phyloP scores from a whole-genome alignment of 306 rosid genomes.

The Crataegus laevigata region DNA sequence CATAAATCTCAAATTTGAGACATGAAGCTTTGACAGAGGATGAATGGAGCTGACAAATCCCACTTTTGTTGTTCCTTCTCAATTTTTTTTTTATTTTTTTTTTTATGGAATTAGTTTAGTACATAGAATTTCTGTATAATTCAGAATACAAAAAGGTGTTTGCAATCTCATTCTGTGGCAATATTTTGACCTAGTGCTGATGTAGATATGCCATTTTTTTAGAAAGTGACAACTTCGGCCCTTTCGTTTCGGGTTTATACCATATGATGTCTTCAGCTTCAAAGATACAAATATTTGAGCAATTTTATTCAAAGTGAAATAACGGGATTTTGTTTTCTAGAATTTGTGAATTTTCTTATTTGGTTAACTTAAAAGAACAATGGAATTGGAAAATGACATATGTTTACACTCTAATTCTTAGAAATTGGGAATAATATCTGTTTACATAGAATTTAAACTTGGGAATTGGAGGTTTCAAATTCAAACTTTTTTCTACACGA shows the following conservation, averaged over 20 bases:
- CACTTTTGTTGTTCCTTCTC: neutral
- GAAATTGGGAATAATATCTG: too few species aligned
- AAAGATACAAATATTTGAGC: neutral
- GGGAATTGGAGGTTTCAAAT: too few species aligned
- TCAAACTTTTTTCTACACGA: too few species aligned
- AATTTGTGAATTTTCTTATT: too few species aligned
- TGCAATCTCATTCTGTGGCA: neutral
- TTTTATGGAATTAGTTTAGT: neutral
- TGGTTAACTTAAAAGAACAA: too few species aligned
- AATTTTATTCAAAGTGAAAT: neutral
- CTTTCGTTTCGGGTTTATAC: neutral
- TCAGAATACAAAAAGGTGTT: neutral
- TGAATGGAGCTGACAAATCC: constrained; percentile 1
- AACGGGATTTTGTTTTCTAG: too few species aligned
- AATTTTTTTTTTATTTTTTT: neutral
- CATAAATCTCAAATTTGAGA: neutral
- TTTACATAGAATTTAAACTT: too few species aligned
- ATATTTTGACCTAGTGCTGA: neutral
- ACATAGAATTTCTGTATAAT: neutral
- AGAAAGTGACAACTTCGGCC: neutral
- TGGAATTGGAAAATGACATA: too few species aligned
- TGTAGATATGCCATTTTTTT: neutral
- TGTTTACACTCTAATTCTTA: too few species aligned
- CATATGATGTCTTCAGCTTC: neutral
- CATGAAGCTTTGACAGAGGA: neutral